These are phyloP conservation scores for Pyrrhoderma noxium DNA, from an alignment of 1,284 basidiomycete species.

Conservation along the genomic window DNA sequence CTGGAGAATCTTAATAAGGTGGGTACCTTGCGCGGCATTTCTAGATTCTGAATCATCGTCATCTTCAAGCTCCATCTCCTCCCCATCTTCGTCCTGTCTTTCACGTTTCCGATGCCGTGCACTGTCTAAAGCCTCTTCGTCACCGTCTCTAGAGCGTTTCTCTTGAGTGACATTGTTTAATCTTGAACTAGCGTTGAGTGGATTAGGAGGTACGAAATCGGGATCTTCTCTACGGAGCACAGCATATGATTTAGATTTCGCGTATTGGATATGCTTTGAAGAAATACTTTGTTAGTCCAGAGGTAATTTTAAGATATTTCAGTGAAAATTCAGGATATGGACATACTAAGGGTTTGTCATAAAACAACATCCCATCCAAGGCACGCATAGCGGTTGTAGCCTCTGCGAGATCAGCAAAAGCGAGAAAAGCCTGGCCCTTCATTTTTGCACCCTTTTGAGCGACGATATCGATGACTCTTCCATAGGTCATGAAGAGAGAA, in stretches of 20 bases:
- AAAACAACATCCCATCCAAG: constrained; percentile 88
- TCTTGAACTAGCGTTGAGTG: constrained; percentile 41
- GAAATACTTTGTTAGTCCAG: constrained; percentile 2
- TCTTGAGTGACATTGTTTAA: constrained; percentile 27
- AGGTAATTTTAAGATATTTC: not conserved
- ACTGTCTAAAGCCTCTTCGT: constrained; percentile 50
- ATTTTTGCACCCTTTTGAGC: constrained; percentile 85
- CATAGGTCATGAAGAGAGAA: constrained; percentile 89
- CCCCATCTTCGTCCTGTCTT: constrained; percentile 54
- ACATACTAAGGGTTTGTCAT: constrained; percentile 84
- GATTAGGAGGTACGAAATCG: constrained; percentile 60
- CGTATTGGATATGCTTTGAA: constrained; percentile 76
- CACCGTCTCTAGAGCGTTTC: constrained; percentile 67
- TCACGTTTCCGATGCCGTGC: constrained; percentile 61
- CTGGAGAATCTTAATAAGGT: not conserved
- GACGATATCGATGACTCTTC: constrained; percentile 88
- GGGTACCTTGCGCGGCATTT: constrained; percentile 22
- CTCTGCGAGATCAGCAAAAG: constrained; percentile 83
- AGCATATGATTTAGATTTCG: constrained; percentile 79
- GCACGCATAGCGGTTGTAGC: constrained; percentile 89
- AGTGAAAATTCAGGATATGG: too few species aligned
- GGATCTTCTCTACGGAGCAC: constrained; percentile 70
- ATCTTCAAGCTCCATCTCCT: constrained; percentile 83
- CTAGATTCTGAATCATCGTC: constrained; percentile 48
- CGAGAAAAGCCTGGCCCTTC: constrained; percentile 95